Evolutionary conservation across 257 asterid genomes (phyloP).

Genomic region (Solanum ossicruentum): DNA sequence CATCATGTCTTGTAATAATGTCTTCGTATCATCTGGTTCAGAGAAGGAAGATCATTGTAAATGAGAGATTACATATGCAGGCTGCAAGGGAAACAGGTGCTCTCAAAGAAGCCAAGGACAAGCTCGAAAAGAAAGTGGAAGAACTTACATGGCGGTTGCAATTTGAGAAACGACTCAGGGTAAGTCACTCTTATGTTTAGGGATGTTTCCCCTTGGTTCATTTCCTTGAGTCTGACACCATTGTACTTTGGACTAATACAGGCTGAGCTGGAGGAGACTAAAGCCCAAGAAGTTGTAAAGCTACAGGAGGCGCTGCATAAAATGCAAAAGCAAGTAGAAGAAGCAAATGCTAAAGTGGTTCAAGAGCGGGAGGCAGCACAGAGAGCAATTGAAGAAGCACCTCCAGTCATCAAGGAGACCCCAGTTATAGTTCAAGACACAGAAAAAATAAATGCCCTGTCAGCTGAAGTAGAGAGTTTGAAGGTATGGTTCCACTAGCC

Average conservation of each 20-base stretch:
- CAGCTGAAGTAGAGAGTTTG: constrained; percentile 65
- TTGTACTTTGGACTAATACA: constrained; percentile 26
- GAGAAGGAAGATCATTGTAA: not conserved
- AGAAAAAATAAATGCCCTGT: constrained; percentile 65
- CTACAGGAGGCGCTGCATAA: constrained; percentile 74
- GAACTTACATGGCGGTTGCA: constrained; percentile 98
- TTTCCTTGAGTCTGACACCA: not conserved
- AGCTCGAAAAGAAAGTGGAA: constrained; percentile 97
- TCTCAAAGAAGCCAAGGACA: constrained; percentile 91
- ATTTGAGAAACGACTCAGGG: constrained; percentile 93
- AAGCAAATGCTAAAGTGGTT: constrained; percentile 71
- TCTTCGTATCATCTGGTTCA: not conserved
- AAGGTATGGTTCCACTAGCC: constrained; percentile 35
- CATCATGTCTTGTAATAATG: not conserved
- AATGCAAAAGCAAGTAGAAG: constrained; percentile 77
- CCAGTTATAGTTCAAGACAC: constrained; percentile 91
- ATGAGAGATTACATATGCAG: constrained; percentile 20
- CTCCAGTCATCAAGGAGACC: constrained; percentile 94
- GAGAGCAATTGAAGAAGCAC: constrained; percentile 94
- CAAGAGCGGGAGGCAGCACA: constrained; percentile 86
- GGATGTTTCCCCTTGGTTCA: not conserved
- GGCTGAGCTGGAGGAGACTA: constrained; percentile 94
- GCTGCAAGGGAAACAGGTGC: constrained; percentile 98
- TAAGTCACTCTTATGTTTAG: constrained; percentile 9
- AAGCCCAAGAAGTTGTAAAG: constrained; percentile 75